These are phyloP conservation scores for Didymella sp. DNA, from an alignment of 2,329 filamentous ascomycete species.

Conservation along the genomic window DNA sequence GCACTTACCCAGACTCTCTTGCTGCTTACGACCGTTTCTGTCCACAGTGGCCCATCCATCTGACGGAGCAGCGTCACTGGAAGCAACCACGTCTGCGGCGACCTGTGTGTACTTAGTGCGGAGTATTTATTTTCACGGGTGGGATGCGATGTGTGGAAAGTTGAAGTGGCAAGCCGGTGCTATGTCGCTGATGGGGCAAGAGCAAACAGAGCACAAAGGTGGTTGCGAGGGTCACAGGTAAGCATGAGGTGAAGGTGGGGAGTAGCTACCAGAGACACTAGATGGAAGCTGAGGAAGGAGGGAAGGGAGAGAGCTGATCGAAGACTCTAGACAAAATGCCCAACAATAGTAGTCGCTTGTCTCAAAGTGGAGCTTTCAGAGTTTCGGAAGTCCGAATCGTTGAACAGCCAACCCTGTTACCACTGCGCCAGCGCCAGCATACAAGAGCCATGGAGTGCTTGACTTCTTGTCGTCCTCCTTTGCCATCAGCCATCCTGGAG, in stretches of 20 bases:
- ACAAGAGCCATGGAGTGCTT: slow-evolving; percentile 8
- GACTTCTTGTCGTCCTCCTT: background rate
- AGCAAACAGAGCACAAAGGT: background rate
- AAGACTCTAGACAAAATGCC: background rate
- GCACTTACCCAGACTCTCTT: too few relatives aligned
- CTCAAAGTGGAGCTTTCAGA: background rate
- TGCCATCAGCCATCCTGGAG: slow-evolving; percentile 17
- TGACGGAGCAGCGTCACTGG: background rate
- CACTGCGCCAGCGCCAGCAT: background rate
- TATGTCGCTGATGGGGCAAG: background rate
- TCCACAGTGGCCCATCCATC: too few relatives aligned
- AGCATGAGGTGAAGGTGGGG: background rate
- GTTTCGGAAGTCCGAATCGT: background rate
- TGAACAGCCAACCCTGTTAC: background rate
- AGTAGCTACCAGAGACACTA: background rate
- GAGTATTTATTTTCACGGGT: too few relatives aligned
- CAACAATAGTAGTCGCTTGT: background rate
- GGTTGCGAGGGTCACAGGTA: background rate
- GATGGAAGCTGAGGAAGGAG: too few relatives aligned
- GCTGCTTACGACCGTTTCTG: too few relatives aligned
- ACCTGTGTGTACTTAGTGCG: too few relatives aligned
- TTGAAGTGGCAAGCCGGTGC: background rate
- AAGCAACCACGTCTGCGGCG: too few relatives aligned
- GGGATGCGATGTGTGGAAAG: background rate
- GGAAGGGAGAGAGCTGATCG: too few relatives aligned